A percentile compares a stretch with the other conserved stretches of the same genome.
These are phyloP conservation scores for Elsinoe ampelina DNA, from an alignment of 2,329 filamentous ascomycete genomes.

Conservation along the genomic window DNA sequence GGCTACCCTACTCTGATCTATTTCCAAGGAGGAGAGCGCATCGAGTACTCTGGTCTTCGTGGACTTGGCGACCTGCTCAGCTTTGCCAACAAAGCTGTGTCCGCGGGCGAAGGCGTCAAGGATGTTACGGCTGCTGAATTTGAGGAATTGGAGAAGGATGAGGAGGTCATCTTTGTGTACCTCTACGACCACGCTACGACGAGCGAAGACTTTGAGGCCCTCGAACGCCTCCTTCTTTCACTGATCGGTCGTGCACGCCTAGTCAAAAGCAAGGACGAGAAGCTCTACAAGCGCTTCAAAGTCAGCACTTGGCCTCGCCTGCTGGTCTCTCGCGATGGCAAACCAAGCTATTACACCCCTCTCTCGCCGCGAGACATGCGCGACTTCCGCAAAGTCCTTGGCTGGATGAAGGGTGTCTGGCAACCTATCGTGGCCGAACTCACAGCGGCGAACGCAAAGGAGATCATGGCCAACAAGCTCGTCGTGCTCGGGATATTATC, in stretches of 20 bases:
- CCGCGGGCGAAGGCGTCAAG: slow-evolving; percentile 63
- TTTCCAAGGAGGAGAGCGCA: slow-evolving; percentile 82
- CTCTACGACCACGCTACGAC: slow-evolving; percentile 96
- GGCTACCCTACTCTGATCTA: slow-evolving; percentile 86
- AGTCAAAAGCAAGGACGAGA: slow-evolving; percentile 77
- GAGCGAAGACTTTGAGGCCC: slow-evolving; percentile 77
- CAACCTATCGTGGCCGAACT: slow-evolving; percentile 90
- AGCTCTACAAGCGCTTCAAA: slow-evolving; percentile 74
- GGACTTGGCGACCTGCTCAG: slow-evolving; percentile 82
- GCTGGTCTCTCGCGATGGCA: slow-evolving; percentile 78
- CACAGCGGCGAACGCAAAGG: slow-evolving; percentile 78
- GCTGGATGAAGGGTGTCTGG: slow-evolving; percentile 97
- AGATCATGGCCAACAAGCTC: slow-evolving; percentile 90
- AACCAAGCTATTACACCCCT: slow-evolving; percentile 81
- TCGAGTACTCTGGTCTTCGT: slow-evolving; percentile 86
- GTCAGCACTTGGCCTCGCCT: slow-evolving; percentile 95
- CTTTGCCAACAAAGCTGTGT: slow-evolving; percentile 79
- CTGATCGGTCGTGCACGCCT: slow-evolving; percentile 86
- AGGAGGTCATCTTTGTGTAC: slow-evolving; percentile 94
- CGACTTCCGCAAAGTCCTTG: slow-evolving; percentile 67
- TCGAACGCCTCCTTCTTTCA: slow-evolving; percentile 77
- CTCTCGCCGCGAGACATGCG: slow-evolving; percentile 88
- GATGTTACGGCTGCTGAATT: slow-evolving; percentile 72
- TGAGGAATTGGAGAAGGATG: slow-evolving; percentile 75
- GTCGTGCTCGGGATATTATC: slow-evolving; percentile 89